Evolutionary conservation across 2,329 filamentous ascomycete species (phyloP).

Genomic region (Colletotrichum sp.): DNA sequence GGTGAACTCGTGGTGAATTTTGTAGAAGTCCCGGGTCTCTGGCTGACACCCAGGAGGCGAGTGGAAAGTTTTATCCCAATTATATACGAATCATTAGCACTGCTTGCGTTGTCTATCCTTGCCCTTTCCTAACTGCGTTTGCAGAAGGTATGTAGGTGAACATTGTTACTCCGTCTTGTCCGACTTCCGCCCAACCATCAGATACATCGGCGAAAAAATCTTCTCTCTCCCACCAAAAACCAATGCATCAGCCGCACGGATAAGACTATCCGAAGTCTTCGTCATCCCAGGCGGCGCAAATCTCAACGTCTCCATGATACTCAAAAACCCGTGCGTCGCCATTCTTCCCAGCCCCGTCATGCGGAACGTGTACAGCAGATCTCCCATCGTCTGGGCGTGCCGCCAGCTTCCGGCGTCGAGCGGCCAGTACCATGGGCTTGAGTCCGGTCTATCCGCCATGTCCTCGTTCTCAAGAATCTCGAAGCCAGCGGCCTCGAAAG

Average conservation of each 20-base stretch:
- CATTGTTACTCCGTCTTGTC: constrained; percentile 26
- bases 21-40: neutral
- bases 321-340: constrained; percentile 74
- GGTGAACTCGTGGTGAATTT: rapidly evolving
- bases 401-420: constrained; percentile 75
- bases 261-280: constrained; percentile 87
- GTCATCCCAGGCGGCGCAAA: constrained; percentile 79
- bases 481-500: constrained; percentile 89
- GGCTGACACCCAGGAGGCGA: rapidly evolving
- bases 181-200: constrained; percentile 89
- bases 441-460: constrained; percentile 77
- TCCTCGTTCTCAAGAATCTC: constrained; percentile 85
- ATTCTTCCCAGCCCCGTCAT: constrained; percentile 83
- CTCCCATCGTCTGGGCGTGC: constrained; percentile 75
- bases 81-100: rapidly evolving
- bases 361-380: constrained; percentile 77
- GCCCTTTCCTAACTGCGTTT: rapidly evolving
- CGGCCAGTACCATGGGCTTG: constrained; percentile 89
- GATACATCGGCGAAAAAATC: constrained; percentile 94
- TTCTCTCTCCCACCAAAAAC: constrained; percentile 84
- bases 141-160: rapidly evolving
- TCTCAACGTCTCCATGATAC: constrained; percentile 71
- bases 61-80: rapidly evolving
- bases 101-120: constrained; percentile 28
- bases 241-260: constrained; percentile 76